Evolutionary conservation across 2,329 filamentous ascomycete species (phyloP), one percentile per base, ranked within the genome.

Genomic region (Phialocephala subalpina): DNA sequence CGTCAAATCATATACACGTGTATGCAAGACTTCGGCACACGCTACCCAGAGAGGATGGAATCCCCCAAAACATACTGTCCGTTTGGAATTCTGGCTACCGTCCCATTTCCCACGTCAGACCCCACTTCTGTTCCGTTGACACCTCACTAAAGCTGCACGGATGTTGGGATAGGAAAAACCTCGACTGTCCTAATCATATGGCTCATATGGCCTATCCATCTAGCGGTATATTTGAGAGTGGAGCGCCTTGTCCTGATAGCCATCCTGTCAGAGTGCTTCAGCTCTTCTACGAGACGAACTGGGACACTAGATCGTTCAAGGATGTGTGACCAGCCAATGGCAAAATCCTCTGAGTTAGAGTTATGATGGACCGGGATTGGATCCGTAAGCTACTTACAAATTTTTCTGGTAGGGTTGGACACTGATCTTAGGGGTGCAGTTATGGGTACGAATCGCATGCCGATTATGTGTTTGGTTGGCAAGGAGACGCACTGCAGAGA

Each of bases 381-480:
- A 8, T 14, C 38, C 20, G 29, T 36, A 58, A 40, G 56, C n/a
- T n/a, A n/a, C n/a, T 22, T n/a, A 40, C 12, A 20, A 7, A 45
- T 45, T 20, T n/a, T n/a, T n/a, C 42, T 3, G 8, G 42, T 3
- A 7, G n/a, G 16, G 20, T 40, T 3, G 11, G 8, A 45, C 12
- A 16, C 22, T 40, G 4, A 14, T 22, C 33, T n/a, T 20, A 20
- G 11, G 20, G 9, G 9, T 33, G 9, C 33, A 68, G 66, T 18
- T 85, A 83, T 0, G 85, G 85, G 49, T 85, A 82, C 69, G 83
- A 83, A 4, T 82, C 83, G 71, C 86, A 88, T 73, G 84, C 81
- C 57, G 86, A 89, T 75, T 89, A 88, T 73, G 42, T 84, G 25
- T 89, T 87, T 75, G 87, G 87, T 3, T 67, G 87, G 87, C 80